A percentile compares a stretch with the other conserved stretches of the same genome.
Evolutionary conservation across 352 stramenopile genomes (phyloP).

Genomic region (Phytophthora hibernalis): DNA sequence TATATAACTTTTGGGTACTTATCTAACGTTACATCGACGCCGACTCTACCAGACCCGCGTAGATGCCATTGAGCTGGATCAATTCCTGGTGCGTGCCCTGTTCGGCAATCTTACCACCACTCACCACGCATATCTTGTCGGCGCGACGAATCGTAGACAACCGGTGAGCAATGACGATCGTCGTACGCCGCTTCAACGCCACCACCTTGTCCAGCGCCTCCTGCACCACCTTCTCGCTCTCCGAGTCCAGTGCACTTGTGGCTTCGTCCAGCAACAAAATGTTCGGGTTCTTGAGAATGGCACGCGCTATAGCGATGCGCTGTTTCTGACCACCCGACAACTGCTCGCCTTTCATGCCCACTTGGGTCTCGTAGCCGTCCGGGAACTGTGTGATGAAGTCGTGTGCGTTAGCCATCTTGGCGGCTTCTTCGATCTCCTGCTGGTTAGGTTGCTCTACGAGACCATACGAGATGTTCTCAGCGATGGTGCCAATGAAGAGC

Average conservation of each 20-base stretch:
- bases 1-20: too few species aligned
- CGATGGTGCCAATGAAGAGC: conserved; percentile 68
- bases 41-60: conserved; percentile 40
- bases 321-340: conserved; percentile 70
- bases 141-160: conserved; percentile 94
- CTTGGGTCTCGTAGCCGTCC: conserved; percentile 92
- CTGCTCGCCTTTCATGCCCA: conserved; percentile 93
- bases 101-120: conserved; percentile 92
- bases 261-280: conserved; percentile 93
- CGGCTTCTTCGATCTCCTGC: conserved; percentile 85
- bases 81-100: conserved; percentile 93
- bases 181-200: conserved; percentile 76
- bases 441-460: conserved; percentile 45
- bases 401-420: conserved; percentile 92
- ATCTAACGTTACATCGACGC: conserved; percentile 24
- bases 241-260: conserved; percentile 84
- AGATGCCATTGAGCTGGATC: conserved; percentile 52
- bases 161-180: conserved; percentile 95
- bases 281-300: conserved; percentile 87
- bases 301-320: conserved; percentile 92
- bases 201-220: conserved; percentile 73
- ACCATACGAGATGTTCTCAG: conserved; percentile 65
- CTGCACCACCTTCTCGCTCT: conserved; percentile 89
- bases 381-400: conserved; percentile 93
- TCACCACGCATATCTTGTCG: conserved; percentile 95